Evolutionary conservation across 1,139 yeast genomes (phyloP), one percentile per base, ranked within the genome.

Genomic region (Meyerozyma sp.): DNA sequence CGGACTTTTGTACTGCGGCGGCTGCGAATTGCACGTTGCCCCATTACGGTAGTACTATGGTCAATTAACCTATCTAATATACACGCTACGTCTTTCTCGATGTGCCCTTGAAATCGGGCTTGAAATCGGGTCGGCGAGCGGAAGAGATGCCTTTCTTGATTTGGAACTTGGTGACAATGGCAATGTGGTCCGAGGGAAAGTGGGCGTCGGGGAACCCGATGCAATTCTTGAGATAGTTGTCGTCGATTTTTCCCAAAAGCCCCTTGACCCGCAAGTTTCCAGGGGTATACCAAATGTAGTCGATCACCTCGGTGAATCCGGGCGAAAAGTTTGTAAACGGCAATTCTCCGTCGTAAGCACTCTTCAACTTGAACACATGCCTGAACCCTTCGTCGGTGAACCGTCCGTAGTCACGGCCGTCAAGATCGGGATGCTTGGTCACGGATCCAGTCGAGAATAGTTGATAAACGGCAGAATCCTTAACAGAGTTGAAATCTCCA

Each of bases 281-380:
- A 11, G 96, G 84, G 2, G 96, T 79, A 64, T 87, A 90, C 96
- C 98, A 94, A 48, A 94, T 84, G 62, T 93, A 93, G 66, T 94
- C 99, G 65, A 94, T 89, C 38, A 84, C 91, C 55, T 90, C 91
- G 3, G 95, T 89, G 66, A 93, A 94, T 37, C 85, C 81, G 30
- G 99, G 98, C 0, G 98, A 83, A 63, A 84, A 84, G 65, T 93
- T 94, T 11, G 98, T 93, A 62, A 91, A 91, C 39, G 97, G 95
- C 51, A 94, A 75, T 65, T 91, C 98, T 20, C 93, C 94, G 39
- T 83, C 82, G 63, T 94, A 94, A 7, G 96, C 89, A 4, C 96
- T 86, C 63, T 82, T 87, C 63, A 94, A 72, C 51, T 87, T 79
- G 65, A 93, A 82, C 43, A 79, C 77, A 63, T 91, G 97, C 26